Base-by-base conservation (phyloP, 176 grass and related monocot genomes). In the Rhipidocladum racemiflorum region DNA sequence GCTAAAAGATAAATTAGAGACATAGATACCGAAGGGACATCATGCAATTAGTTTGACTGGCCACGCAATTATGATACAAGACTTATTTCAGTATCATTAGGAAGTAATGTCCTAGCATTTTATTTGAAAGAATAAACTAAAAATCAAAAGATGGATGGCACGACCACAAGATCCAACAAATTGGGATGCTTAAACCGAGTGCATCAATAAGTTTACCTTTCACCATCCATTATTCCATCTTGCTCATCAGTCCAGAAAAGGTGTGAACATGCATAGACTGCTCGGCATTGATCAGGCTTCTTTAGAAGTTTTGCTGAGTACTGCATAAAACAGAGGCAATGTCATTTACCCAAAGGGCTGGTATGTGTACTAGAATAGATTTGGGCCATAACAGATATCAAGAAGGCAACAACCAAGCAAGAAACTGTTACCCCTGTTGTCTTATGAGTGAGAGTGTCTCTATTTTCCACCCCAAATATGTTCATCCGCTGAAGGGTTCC, bases 231-330 rank as follows among this genome's bases (percentile, higher is more conserved):
- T 75, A 99, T 81, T 76, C 96, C 96, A 85, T 99, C 96, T 81
- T 99, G 92, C 68, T 95, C 96, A 66, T 99, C 96, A 56, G 92
- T 90, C 96, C 92, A 99, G 77, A 99, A 99, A 72, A 99, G 88
- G 78, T 99, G 96, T 80, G 96, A 99, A 76, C 96, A 99, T 65
- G 92, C 96, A 91, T 99, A 99, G 65, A 99, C 96, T 49, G 96
- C 96, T 88, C 96, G 89, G 61, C 92, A 99, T 72, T 99, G 96
- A 86, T 99, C 92, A 61, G 88, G 92, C 51, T 99, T 99, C 91
- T 99, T 99, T 46, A 99, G 81, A 87, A 99, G 96, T 81, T 99
- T 99, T 65, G 96, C 93, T 5, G 96, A 95, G 87, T 99, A 99
- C 96, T 99, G 87, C 51, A 92, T 36, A 82, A 80, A 83, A 39